Percentiles rank a stretch among this genome's conserved stretches.
These are phyloP conservation scores for Botrytis byssoidea DNA, from an alignment of 2,329 filamentous ascomycete genomes.

Conservation along the genomic window DNA sequence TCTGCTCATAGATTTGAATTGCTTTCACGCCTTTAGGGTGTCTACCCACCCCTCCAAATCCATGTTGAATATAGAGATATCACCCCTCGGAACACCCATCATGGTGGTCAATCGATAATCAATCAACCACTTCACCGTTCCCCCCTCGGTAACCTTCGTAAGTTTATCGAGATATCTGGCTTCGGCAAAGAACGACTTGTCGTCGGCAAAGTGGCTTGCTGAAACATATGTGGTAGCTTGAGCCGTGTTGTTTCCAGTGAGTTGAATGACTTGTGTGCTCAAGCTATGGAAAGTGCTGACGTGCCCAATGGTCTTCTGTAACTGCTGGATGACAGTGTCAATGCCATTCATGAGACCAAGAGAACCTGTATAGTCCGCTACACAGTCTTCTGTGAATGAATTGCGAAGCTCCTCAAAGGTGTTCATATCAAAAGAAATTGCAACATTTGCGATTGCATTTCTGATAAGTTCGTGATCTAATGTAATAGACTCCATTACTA, in stretches of 20 bases:
- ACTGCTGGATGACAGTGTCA: background rate
- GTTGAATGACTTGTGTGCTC: background rate
- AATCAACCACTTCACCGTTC: background rate
- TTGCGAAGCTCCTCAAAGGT: background rate
- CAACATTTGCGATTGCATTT: background rate
- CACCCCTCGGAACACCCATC: background rate
- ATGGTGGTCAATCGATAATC: background rate
- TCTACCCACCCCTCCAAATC: background rate
- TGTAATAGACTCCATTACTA: background rate
- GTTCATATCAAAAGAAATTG: background rate
- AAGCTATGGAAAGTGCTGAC: background rate
- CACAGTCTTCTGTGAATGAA: background rate
- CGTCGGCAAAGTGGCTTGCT: background rate
- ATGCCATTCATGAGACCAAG: background rate
- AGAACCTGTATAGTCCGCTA: background rate
- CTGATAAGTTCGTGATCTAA: background rate
- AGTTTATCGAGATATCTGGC: background rate
- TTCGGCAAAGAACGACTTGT: background rate
- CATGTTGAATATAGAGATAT: background rate
- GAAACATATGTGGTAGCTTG: background rate
- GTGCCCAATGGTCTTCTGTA: background rate
- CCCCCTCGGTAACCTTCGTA: background rate
- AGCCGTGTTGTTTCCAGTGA: background rate
- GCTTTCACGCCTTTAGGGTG: background rate
- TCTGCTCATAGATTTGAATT: background rate